Evolutionary conservation across 257 asterid genomes (phyloP), one percentile per base, ranked within the genome.

Genomic region (Lavandula angustifolia): DNA sequence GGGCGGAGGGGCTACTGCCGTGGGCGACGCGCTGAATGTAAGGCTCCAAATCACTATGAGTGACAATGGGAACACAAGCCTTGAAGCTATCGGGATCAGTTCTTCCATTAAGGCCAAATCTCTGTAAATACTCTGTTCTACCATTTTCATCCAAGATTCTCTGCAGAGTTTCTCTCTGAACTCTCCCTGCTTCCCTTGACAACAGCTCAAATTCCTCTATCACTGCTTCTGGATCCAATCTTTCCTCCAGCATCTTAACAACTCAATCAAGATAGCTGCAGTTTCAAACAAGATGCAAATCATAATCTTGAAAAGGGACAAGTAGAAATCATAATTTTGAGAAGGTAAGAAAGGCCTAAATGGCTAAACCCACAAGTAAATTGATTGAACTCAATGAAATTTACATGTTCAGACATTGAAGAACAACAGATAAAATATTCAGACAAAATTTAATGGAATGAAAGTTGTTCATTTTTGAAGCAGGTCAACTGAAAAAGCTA

Each of bases 71-170:
- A 47, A 94, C 76, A 66, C 85, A 72, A 52, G 83, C 79, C 73
- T 67, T 86, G 73, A 82, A 94, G 63, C 73, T 84, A 44, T 73
- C 75, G 3, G 84, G 70, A 64, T 90, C 98, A 48, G 86, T 88
- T 64, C 81, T 87, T 68, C 94, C 95, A 67, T 72, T 59, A 6
- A 94, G 91, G 29, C 91, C 88, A 80, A 95, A 94, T 61, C 71
- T 72, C 61, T 71, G 79, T 67, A 94, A 57, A 71, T 94, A 91
- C 91, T 79, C 96, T 14, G 96, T 74, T 41, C 65, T 81, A 33
- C 95, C 86, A 76, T 90, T 94, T 62, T 88, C 94, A 73, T 83
- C 80, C 73, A 94, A 84, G 70, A 94, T 94, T 65, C 53, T 86
- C 79, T 64, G 69, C 35, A 94, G 80, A 10, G 95, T 88, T 53